Percentiles rank a stretch among this genome's conserved stretches.
phyloP scores from a whole-genome alignment of 140 eudicot genomes.

The Ambrosia hybrid region DNA sequence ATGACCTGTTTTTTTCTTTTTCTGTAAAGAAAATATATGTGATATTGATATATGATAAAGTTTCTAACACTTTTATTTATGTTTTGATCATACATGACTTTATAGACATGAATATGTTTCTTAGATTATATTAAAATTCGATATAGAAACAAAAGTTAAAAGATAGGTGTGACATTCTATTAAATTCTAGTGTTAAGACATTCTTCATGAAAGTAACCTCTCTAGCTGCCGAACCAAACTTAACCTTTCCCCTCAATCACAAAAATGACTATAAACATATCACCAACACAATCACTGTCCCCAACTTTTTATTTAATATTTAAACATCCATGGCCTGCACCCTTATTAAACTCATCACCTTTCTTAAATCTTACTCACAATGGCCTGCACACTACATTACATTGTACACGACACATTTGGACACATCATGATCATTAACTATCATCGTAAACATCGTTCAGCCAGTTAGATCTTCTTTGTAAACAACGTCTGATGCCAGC shows the following conservation, averaged over 20 bases:
- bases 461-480: conserved; percentile 3
- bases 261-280: not conserved
- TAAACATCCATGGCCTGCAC: conserved; percentile 23
- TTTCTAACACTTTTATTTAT: too few species aligned
- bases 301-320: not conserved
- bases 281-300: conserved; percentile 11
- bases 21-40: too few species aligned
- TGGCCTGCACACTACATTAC: conserved; percentile 32
- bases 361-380: not conserved
- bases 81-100: too few species aligned
- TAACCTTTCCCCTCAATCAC: not conserved
- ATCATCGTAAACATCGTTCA: conserved; percentile 31
- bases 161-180: not conserved
- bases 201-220: not conserved
- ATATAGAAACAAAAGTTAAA: too few species aligned
- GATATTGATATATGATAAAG: too few species aligned
- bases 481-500: conserved; percentile 28
- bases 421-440: conserved; percentile 9
- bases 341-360: conserved; percentile 4
- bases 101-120: too few species aligned
- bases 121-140: too few species aligned
- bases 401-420: conserved; percentile 34
- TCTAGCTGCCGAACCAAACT: not conserved
- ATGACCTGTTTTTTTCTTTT: too few species aligned
- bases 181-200: not conserved